A percentile compares a stretch with the other conserved stretches of the same genome.
These are phyloP conservation scores for Boletellus ananiceps DNA, from an alignment of 768 basidiomycete species.

Conservation along the genomic window DNA sequence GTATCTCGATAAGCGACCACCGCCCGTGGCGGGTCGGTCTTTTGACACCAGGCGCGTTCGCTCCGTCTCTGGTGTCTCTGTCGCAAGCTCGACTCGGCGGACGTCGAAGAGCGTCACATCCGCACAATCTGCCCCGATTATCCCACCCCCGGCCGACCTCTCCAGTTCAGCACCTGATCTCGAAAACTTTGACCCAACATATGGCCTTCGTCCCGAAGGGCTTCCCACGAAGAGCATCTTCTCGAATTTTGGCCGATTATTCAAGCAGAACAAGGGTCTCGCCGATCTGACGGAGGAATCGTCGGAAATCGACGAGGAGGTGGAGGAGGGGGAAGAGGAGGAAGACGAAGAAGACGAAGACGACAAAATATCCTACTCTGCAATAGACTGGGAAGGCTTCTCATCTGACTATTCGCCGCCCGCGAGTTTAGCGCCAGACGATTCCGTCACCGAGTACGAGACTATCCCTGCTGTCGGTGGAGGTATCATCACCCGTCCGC, in stretches of 20 bases:
- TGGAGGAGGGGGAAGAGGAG: slow-evolving; percentile 38
- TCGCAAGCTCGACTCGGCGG: slow-evolving; percentile 30
- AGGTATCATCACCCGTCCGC: slow-evolving; percentile 78
- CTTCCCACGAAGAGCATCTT: slow-evolving; percentile 83
- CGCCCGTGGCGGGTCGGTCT: slow-evolving; percentile 29
- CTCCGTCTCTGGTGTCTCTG: slow-evolving; percentile 41
- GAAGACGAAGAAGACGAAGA: too few species aligned
- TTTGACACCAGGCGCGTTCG: slow-evolving; percentile 39
- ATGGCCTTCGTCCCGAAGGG: slow-evolving; percentile 90
- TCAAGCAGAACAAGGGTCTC: slow-evolving; percentile 61
- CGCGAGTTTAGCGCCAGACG: slow-evolving; percentile 40
- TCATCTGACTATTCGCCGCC: slow-evolving; percentile 44
- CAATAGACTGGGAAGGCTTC: slow-evolving; percentile 67
- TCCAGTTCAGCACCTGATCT: slow-evolving; percentile 39
- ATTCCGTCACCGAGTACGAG: slow-evolving; percentile 65
- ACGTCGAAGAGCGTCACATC: slow-evolving; percentile 18
- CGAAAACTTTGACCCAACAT: slow-evolving; percentile 94
- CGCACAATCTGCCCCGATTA: slow-evolving; percentile 17
- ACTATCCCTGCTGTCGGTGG: slow-evolving; percentile 91
- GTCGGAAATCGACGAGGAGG: slow-evolving; percentile 35
- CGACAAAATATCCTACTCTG: slow-evolving; percentile 47
- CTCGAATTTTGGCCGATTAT: slow-evolving; percentile 70
- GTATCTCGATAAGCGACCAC: slow-evolving; percentile 59
- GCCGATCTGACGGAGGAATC: slow-evolving; percentile 76
- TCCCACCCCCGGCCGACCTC: slow-evolving; percentile 22